Evolutionary conservation across 2,329 filamentous ascomycete genomes (phyloP), one percentile per base, ranked within the genome.

Genomic region (Akanthomyces dipterigenus): DNA sequence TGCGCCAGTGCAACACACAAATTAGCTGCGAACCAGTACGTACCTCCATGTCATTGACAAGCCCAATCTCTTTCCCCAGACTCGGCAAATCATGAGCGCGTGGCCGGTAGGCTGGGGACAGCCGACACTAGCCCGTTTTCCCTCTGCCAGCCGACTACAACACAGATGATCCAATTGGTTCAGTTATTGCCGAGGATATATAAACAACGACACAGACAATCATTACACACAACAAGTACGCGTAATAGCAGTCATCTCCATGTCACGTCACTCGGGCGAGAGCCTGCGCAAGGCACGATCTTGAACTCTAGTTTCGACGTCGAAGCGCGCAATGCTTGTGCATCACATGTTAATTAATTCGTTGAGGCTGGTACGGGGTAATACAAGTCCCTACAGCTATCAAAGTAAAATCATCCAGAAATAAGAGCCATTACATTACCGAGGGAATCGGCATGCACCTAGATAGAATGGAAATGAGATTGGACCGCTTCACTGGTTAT

Each of bases 51-150:
- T 8, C 34, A n/a, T 24, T 22, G 31, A 18, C 40, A 34, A 55
- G 43, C 42, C 55, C 55, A 57, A 8, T 57, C 55, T 48, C 1
- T 48, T 55, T 57, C 42, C 55, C 55, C 55, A 57, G 55, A 57
- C 43, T 48, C 55, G 55, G 42, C 22, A 48, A 48, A 3, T n/a
- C n/a, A n/a, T n/a, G n/a, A n/a, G n/a, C 8, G 31, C 28, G 11
- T 48, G 42, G 31, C 54, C 42, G 24, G 42, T 9, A 34, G 31
- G 31, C 31, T 34, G 31, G 31, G 31, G 31, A 34, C 8, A 34
- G 31, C 31, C 11, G 31, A 34, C 31, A 34, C 31, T 34, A 34
- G 42, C 20, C 43, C 43, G 42, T 24, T 26, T 34, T 9, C 7
- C 31, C n/a, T n/a, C n/a, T n/a, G n/a, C n/a, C n/a, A n/a, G n/a